Evolutionary conservation across 305 asterid genomes (phyloP).

Genomic region (Vinca major): DNA sequence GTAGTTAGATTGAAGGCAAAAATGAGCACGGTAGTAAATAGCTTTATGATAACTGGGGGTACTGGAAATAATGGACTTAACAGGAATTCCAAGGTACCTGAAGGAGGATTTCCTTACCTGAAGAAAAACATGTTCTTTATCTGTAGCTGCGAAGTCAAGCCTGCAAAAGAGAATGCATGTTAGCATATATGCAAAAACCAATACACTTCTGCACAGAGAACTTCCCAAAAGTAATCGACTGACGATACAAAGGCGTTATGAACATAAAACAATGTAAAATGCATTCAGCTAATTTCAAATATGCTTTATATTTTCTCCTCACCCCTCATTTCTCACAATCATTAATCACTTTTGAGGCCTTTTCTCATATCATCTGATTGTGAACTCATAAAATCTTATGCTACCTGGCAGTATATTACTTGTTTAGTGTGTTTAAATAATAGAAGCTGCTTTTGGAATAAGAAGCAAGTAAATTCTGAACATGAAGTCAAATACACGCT

Average conservation of each 20-base stretch:
- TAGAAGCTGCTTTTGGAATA: not conserved
- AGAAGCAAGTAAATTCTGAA: not conserved
- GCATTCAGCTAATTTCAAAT: not conserved
- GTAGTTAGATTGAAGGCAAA: not conserved
- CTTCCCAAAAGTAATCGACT: not conserved
- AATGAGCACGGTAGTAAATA: not conserved
- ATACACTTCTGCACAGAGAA: not conserved
- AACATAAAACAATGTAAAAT: not conserved
- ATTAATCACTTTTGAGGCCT: not conserved
- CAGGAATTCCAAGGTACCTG: not conserved
- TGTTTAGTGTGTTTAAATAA: conserved; percentile 3
- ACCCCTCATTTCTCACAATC: not conserved
- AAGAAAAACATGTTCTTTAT: conserved; percentile 64
- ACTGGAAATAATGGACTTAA: not conserved
- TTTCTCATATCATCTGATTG: not conserved
- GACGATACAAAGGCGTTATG: not conserved
- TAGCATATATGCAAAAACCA: not conserved
- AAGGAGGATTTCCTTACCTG: conserved; percentile 36
- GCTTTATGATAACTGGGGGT: not conserved
- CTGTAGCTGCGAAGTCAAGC: conserved; percentile 69
- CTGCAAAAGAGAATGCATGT: conserved; percentile 29
- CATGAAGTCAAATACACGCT: not conserved
- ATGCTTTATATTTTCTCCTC: not conserved
- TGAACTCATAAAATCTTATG: not conserved
- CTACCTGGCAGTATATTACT: not conserved